These are phyloP conservation scores for Tetraselmis striata DNA, from an alignment of 139 green algal species.

Conservation along the genomic window DNA sequence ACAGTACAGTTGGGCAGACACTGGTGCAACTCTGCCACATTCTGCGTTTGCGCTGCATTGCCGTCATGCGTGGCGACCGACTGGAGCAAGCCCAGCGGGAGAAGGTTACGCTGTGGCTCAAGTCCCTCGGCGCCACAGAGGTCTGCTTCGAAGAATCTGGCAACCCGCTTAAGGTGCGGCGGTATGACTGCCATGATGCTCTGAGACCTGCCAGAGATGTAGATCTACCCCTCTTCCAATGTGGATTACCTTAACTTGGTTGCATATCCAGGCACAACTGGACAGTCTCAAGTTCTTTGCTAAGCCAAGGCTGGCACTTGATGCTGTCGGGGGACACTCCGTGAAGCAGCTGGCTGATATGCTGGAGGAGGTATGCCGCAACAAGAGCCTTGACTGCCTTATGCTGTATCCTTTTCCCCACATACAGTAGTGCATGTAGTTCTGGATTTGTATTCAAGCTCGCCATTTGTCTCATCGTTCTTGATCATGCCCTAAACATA, in stretches of 20 bases:
- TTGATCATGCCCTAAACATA: not conserved
- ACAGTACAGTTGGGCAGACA: slow-evolving; percentile 64
- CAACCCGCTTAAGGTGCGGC: not conserved
- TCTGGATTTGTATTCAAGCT: not conserved
- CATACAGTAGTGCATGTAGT: not conserved
- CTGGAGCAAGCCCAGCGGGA: slow-evolving; percentile 4
- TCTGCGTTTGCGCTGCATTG: slow-evolving; percentile 60
- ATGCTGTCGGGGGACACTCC: slow-evolving; percentile 69
- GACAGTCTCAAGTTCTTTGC: slow-evolving; percentile 71
- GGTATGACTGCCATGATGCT: not conserved
- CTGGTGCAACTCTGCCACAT: slow-evolving; percentile 78
- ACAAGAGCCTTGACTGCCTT: too few relatives aligned
- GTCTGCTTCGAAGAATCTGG: slow-evolving; percentile 13
- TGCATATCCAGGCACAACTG: slow-evolving; percentile 50
- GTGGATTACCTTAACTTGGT: too few relatives aligned
- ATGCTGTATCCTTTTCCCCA: too few relatives aligned
- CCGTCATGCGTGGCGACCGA: slow-evolving; percentile 23
- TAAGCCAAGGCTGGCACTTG: slow-evolving; percentile 74
- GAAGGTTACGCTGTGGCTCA: slow-evolving; percentile 37
- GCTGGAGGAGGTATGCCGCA: slow-evolving; percentile 42
- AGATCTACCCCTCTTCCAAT: too few relatives aligned
- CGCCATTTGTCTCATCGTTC: not conserved
- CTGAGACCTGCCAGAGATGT: too few relatives aligned
- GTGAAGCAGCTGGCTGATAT: slow-evolving; percentile 51
- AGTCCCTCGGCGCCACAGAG: slow-evolving; percentile 56